Percentiles rank a stretch among this genome's conserved stretches.
Conservation (phyloP, 305 asterid genomes). For the Fraxinus angustifolia region DNA sequence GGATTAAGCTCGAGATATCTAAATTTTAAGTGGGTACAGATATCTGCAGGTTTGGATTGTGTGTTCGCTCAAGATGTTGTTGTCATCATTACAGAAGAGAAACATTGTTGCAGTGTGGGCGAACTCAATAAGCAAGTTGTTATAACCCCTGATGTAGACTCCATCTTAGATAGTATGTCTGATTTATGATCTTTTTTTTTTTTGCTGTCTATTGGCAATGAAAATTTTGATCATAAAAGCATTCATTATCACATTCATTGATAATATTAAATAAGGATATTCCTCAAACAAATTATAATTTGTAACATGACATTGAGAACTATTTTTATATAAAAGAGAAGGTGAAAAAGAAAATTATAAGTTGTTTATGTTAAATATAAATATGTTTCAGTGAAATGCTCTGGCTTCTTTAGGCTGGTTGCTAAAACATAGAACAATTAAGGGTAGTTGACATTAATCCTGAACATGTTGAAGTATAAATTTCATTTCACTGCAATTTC, state of each 20-base stretch:
- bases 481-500: not conserved
- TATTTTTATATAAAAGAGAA: not conserved
- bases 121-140: constrained; percentile 55
- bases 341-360: not conserved
- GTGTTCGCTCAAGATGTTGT: constrained; percentile 53
- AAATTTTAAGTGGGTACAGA: constrained; percentile 38
- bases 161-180: constrained; percentile 37
- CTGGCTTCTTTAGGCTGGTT: not conserved
- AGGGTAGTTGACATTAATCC: not conserved
- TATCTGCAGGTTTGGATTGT: constrained; percentile 56
- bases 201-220: not conserved
- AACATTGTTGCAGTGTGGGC: constrained; percentile 52
- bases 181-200: constrained; percentile 28
- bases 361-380: not conserved
- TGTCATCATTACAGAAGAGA: constrained; percentile 46
- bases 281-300: not conserved
- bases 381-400: not conserved
- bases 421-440: not conserved
- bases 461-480: not conserved
- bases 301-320: not conserved
- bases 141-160: constrained; percentile 57
- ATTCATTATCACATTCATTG: constrained; percentile 1
- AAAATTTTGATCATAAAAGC: constrained; percentile 8
- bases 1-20: not conserved
- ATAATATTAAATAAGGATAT: not conserved